Percentiles rank a stretch among this genome's conserved stretches.
Conservation (phyloP, 2,329 filamentous ascomycete species). For the Penicillium sp. region DNA sequence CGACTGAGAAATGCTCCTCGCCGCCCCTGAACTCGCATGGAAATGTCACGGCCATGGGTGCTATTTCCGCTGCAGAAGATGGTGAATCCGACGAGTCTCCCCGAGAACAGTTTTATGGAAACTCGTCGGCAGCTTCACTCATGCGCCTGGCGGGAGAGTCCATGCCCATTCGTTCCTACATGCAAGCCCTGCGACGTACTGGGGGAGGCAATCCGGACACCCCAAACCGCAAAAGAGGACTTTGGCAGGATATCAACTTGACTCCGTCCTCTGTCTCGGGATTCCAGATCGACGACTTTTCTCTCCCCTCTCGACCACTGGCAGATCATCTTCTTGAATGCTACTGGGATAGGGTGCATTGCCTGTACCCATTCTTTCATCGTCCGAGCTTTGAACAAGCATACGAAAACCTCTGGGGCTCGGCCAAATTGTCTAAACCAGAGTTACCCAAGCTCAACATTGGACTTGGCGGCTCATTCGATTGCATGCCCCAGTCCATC, state of each 20-base stretch:
- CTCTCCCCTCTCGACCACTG: slow-evolving; percentile 42
- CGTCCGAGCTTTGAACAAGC: slow-evolving; percentile 41
- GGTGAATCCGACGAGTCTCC: slow-evolving; percentile 17
- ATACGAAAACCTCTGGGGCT: slow-evolving; percentile 42
- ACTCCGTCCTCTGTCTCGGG: slow-evolving; percentile 15
- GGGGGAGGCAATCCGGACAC: slow-evolving; percentile 7
- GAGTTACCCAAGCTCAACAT: slow-evolving; percentile 27
- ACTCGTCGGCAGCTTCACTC: slow-evolving; percentile 42
- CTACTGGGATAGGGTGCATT: slow-evolving; percentile 43
- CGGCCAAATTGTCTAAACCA: slow-evolving; percentile 17
- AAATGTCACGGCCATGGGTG: slow-evolving; percentile 43
- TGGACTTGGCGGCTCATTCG: slow-evolving; percentile 34
- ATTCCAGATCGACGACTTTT: slow-evolving; percentile 32
- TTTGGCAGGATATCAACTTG: slow-evolving; percentile 13
- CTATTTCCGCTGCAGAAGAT: slow-evolving; percentile 34
- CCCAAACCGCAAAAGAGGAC: slow-evolving; percentile 10
- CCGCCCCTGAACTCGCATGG: slow-evolving; percentile 19
- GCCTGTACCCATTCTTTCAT: slow-evolving; percentile 48
- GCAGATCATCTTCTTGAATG: slow-evolving; percentile 43
- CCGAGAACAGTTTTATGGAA: slow-evolving; percentile 39
- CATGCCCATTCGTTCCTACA: slow-evolving; percentile 20
- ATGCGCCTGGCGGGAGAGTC: slow-evolving; percentile 39
- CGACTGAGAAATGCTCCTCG: slow-evolving; percentile 7
- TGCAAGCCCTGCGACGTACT: slow-evolving; percentile 11
- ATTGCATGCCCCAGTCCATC: slow-evolving; percentile 35